Base-by-base conservation (phyloP, 2,329 filamentous ascomycete genomes). In the Aureobasidium zeae region DNA sequence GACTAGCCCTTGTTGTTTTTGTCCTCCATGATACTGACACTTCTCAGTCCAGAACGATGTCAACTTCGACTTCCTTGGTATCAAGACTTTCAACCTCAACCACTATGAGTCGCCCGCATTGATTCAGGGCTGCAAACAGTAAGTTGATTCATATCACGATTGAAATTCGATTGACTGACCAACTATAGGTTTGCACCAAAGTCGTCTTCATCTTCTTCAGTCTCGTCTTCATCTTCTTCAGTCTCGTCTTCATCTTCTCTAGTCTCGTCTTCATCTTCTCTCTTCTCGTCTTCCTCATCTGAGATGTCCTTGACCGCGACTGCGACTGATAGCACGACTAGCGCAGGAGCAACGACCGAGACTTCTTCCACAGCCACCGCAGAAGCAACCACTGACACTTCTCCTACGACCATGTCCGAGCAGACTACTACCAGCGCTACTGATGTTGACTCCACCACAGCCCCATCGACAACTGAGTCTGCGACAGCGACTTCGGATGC, bases 61-160 rank as follows among this genome's bases (percentile, higher is more conserved):
- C 30, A 43, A 34, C 5, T 28, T 43, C 12, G 39, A 43, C 12
- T 43, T 43, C 39, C 30, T 43, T 3, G 30, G 39, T 2, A 3
- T 43, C 10, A 34, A 43, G 16, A 43, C 30, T 9, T 43, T 43
- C 16, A 34, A 11, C 12, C 16, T 43, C 13, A 26, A 34, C 8
- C 39, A 43, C 12, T 43, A 43, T 7, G 39, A 43, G 4, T 43
- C 39, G 5, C 39, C 39, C 26, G 20, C 39, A 10, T 30, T 43
- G 10, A 8, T 43, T 3, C 30, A 43, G 9, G 39, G 39, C 16
- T 43, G 39, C 22, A 34, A 35, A 16, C 4, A n/a, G 39, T 43
- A 7, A 34, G 30, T 38, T 6, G 4, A 3, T 15, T 7, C 5
- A n/a, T n/a, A 7, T 3, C 1, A 12, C 2, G 5, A 11, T 16